phyloP scores from a whole-genome alignment of 2,329 filamentous ascomycete genomes.

The Cordyceps farinosa region DNA sequence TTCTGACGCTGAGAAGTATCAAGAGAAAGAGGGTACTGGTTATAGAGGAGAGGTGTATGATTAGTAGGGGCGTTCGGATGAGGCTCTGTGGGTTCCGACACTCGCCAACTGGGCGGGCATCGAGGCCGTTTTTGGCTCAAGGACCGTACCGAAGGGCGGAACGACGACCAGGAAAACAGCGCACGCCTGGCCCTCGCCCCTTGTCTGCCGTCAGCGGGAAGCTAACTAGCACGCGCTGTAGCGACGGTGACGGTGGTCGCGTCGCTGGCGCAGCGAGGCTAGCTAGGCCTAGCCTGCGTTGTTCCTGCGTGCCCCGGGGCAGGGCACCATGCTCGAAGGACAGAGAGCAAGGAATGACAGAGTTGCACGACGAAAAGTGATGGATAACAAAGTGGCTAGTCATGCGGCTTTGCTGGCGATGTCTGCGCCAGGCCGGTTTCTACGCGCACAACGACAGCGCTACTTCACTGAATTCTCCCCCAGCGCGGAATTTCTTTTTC shows the following conservation, averaged over 20 bases:
- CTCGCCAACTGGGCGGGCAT: conserved; percentile 9
- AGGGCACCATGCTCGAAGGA: neutral
- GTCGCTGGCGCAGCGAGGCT: neutral
- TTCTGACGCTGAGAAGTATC: neutral
- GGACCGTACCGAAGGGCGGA: conserved; percentile 11
- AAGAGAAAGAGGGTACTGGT: neutral
- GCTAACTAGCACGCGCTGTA: neutral
- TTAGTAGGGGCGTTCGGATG: conserved; percentile 3
- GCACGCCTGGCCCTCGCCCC: neutral
- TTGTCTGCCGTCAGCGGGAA: neutral
- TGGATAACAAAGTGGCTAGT: neutral
- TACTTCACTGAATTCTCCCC: neutral
- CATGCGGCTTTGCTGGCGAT: neutral
- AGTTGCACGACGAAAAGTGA: neutral
- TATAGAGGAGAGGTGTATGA: neutral
- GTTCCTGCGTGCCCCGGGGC: conserved; percentile 5
- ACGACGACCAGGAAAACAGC: neutral
- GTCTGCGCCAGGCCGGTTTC: neutral
- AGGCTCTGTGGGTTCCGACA: conserved; percentile 12
- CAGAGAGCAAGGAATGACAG: neutral
- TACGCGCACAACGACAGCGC: neutral
- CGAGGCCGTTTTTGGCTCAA: conserved; percentile 11
- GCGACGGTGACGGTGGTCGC: conserved; percentile 10
- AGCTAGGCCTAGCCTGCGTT: neutral
- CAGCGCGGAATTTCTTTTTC: neutral